Evolutionary conservation across 176 grass and related monocot genomes (phyloP), one percentile per base, ranked within the genome.

Genomic region (Thinopyrum elongatum): DNA sequence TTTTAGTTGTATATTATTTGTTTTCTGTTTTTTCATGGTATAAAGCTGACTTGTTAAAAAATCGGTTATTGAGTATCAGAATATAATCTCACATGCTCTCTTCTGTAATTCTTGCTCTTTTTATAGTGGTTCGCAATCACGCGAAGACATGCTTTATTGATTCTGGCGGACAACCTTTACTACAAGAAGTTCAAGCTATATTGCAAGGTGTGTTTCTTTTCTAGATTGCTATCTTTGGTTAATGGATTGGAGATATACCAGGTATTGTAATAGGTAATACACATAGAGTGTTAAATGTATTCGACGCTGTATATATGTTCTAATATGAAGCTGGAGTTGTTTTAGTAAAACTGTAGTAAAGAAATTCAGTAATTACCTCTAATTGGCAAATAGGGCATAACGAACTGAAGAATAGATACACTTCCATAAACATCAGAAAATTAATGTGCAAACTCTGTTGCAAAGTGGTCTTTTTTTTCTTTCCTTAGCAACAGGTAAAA

Each of bases 171-270:
- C 78, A 90, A 26, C 61, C 90, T 99, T 78, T 99, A 99, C 90
- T 96, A 99, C 80, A 96, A 84, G 61, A 99, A 99, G 79, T 99
- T 99, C 87, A 99, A 94, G 87, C 87, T 92, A 80, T 96, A 99
- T 83, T 99, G 97, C 94, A 99, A 95, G 97, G 97, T 99, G 88
- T 71, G 75, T 67, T 83, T 11, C 47, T 78, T 53, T 67, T 62
- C 29, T 72, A 11, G 47, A 73, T 81, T 80, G 30, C 59, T 78
- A 44, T 82, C 11, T 64, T 81, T 78, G 34, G 17, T 63, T 81
- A 21, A 70, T 86, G 62, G n/a, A 66, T 76, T 38, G n/a, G 16
- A 83, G 51, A 61, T 68, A 41, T 76, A 27, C 68, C 35, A 46
- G 60, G 12, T 42, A 75, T 80, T 19, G 19, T 14, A 71, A 26